Base-by-base conservation (phyloP, 1,284 basidiomycete species). In the Cryptococcus maquisensis region DNA sequence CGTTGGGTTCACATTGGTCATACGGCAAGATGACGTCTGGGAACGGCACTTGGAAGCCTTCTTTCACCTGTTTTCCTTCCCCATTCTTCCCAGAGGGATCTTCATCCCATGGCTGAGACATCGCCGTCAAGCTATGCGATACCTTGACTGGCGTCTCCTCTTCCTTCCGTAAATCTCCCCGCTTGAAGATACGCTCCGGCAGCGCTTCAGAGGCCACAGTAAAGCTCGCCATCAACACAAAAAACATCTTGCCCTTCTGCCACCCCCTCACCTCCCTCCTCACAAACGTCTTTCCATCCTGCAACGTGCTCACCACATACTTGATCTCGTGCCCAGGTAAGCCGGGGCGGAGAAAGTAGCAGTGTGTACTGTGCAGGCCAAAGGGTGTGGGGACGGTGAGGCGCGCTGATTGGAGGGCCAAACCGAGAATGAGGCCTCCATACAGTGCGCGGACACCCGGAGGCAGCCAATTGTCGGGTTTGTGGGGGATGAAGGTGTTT, bases 361-460 rank as follows among this genome's bases (percentile, higher is more conserved):
- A 72, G 77, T 91, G 87, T 49, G 71, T 60, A 54, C 67, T 62
- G 62, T 76, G 70, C 26, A 92, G 76, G 15, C 81, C 81, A 70
- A 83, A 86, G 16, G 76, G 77, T 18, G 82, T 76, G 50, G 84
- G 78, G 1, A 92, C 85, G 48, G 86, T 86, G 61, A 84, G 83
- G 23, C 86, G 86, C 5, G 89, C 89, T 12, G 88, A 84, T 12
- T 87, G 83, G 35, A 91, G 77, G 5, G 88, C 88, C 67, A 92
- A 90, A 8, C 86, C 90, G 61, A 95, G 91, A 56, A 93, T 90
- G 61, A 80, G 77, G 4, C 91, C 92, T 51, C 92, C 91, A 64
- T 90, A 94, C 6, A 90, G 89, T 23, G 90, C 89, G 55, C 89
- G 80, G 16, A 82, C 81, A 16, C 81, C 78, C 10, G 74, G 69